Base-by-base conservation (phyloP, 2,329 filamentous ascomycete genomes). In the Orbilia ellipsospora region DNA sequence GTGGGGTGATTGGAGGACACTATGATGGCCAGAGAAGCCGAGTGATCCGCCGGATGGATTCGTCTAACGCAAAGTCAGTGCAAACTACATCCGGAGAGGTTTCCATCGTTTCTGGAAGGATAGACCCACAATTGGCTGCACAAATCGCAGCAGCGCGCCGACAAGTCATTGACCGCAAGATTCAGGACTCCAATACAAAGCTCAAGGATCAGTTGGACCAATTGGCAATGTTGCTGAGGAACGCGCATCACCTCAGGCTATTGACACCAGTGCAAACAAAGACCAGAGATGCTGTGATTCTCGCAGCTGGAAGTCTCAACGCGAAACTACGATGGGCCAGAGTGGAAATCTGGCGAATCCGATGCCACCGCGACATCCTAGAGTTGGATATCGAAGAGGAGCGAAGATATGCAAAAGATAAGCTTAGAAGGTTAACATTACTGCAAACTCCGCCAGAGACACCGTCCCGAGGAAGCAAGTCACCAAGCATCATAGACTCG, bases 281-380 rank as follows among this genome's bases (percentile, higher is more conserved):
- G 82, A 94, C 93, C 0, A 87, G 95, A 74, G 94, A 98, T 74
- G 88, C 93, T 73, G 87, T 98, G 65, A 86, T 97, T n/a, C 86
- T 91, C 77, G 91, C 93, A 16, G 94, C 95, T 18, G 92, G 90
- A 4, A 89, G 91, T 6, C 90, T 96, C 83, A 90, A 94, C 67
- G 93, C 93, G 2, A 93, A 94, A 81, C 84, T 99, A 74, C 96
- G 95, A 81, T 97, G 94, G 94, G 90, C 90, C n/a, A 88, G 94
- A 75, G 90, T 96, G 81, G 93, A 97, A 78, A 95, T 97, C 18
- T 97, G 94, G 93, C 91, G 90, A 64, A 88, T 94, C 79, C 94
- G 89, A 80, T 97, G 94, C 78, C 94, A 99, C 82, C 90, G 90
- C 50, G 94, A 97, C 79, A 94, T 98, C 74, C 84, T 99, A 18